phyloP scores from a whole-genome alignment of 257 asterid species.

The Lycium ferocissimum region DNA sequence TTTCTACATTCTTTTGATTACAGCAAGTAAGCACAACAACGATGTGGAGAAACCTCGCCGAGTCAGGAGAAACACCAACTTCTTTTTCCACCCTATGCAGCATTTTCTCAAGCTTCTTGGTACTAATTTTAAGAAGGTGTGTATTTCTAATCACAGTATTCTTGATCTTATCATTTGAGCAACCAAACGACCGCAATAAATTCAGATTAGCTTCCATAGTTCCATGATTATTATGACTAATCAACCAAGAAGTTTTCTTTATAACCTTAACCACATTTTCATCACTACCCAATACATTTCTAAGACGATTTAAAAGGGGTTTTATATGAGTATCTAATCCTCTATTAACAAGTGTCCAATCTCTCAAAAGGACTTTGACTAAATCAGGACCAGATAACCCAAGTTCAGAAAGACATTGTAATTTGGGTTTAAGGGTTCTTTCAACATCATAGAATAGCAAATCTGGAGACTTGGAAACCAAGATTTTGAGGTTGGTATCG shows the following conservation, averaged over 20 bases:
- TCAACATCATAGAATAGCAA: constrained; percentile 26
- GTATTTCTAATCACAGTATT: no score
- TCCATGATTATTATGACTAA: not conserved
- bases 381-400: constrained; percentile 24
- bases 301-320: not conserved
- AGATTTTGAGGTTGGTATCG: not conserved
- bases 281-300: constrained; percentile 25
- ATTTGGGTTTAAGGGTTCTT: constrained; percentile 34
- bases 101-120: no score
- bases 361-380: not conserved
- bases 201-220: not conserved
- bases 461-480: not conserved
- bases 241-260: not conserved
- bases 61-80: constrained; percentile 15
- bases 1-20: not conserved
- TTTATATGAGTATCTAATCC: constrained; percentile 13
- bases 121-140: no score
- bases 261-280: constrained; percentile 20
- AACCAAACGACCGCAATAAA: not conserved
- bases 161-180: not conserved
- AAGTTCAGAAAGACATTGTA: constrained; percentile 22
- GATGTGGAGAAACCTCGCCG: constrained; percentile 6
- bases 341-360: not conserved
- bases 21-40: not conserved
- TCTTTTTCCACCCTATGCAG: constrained; percentile 11